These are phyloP conservation scores for Jamesozyma piceae DNA, from an alignment of 805 yeast genomes.

Conservation along the genomic window DNA sequence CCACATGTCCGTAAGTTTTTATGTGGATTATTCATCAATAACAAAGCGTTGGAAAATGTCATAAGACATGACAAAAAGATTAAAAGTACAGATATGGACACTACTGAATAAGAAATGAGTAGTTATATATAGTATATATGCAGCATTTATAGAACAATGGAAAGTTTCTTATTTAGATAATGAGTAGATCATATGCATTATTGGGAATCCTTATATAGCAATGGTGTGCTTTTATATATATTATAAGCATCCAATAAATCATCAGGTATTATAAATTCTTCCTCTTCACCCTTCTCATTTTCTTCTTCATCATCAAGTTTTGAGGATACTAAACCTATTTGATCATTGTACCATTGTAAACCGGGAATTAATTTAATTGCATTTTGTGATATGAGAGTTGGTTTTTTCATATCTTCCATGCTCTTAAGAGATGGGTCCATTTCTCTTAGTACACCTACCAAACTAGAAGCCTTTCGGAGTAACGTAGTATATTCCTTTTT, in stretches of 20 bases:
- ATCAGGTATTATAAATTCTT: conserved; percentile 17
- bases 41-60: conserved; percentile 42
- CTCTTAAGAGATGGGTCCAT: conserved; percentile 2
- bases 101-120: not conserved
- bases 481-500: conserved; percentile 27
- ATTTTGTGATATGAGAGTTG: conserved; percentile 11
- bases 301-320: not conserved
- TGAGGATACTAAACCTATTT: conserved; percentile 10
- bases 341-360: conserved; percentile 23
- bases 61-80: conserved; percentile 37
- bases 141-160: no score
- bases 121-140: not conserved
- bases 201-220: conserved; percentile 21
- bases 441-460: conserved; percentile 14
- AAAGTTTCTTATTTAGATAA: not conserved
- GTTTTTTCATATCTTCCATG: conserved; percentile 3
- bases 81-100: not conserved
- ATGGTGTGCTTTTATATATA: conserved; percentile 21
- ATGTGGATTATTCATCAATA: conserved; percentile 52
- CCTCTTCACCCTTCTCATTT: not conserved
- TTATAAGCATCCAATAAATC: conserved; percentile 22
- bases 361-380: conserved; percentile 16
- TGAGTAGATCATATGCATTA: not conserved
- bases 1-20: conserved; percentile 55
- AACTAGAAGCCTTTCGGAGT: conserved; percentile 24